Evolutionary conservation across 176 grass and related monocot species (phyloP).

Genomic region (Lolium perenne): DNA sequence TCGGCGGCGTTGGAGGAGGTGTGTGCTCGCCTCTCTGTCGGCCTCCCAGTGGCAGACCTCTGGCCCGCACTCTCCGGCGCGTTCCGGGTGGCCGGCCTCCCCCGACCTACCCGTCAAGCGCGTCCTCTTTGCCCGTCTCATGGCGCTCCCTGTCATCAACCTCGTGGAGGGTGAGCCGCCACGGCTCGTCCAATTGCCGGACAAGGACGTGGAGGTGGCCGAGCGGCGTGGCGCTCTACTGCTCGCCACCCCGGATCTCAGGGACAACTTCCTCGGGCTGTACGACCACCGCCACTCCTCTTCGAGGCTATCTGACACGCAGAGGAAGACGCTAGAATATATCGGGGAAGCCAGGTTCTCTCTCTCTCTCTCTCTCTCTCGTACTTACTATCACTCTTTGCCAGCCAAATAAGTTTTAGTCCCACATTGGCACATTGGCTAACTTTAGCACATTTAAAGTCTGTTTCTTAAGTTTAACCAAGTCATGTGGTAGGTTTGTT

Average conservation of each 20-base stretch:
- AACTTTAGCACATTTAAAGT: too few relatives aligned
- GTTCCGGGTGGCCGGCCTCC: constrained; percentile 35
- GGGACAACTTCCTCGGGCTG: constrained; percentile 18
- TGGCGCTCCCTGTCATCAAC: neutral
- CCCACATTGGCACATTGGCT: too few relatives aligned
- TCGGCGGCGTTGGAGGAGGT: constrained; percentile 72
- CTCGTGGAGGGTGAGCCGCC: too few relatives aligned
- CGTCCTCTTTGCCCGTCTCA: neutral
- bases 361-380: too few relatives aligned
- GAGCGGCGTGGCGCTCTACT: too few relatives aligned
- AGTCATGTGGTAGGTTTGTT: too few relatives aligned
- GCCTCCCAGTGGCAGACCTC: constrained; percentile 41
- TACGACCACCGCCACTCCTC: neutral
- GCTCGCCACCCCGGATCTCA: neutral
- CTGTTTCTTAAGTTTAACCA: too few relatives aligned
- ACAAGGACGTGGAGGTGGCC: constrained; percentile 3
- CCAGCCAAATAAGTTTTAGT: too few relatives aligned
- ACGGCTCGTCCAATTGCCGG: neutral
- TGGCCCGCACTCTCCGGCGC: constrained; percentile 51
- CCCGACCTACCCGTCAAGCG: neutral
- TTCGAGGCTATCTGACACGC: neutral
- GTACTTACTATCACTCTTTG: too few relatives aligned
- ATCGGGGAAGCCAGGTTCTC: neutral
- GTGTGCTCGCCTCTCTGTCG: constrained; percentile 48
- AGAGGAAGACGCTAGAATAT: neutral